Base-by-base conservation (phyloP, 2,329 filamentous ascomycete species). In the Penicillium sp. region DNA sequence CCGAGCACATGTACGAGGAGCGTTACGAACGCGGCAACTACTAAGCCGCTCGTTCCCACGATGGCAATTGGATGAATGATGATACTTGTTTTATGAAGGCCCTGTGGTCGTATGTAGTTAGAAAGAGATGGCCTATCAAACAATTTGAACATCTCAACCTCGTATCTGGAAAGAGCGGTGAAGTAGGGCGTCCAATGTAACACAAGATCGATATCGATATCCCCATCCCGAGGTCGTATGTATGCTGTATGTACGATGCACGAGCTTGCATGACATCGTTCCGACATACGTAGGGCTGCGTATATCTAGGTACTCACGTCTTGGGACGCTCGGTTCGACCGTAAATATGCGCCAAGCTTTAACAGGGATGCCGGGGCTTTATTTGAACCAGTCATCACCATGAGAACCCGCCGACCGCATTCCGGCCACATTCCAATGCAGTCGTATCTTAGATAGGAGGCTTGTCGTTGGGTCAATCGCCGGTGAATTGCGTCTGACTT, bases 1-100 rank as follows among this genome's bases (percentile, higher is more conserved):
- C 81, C 41, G 76, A 85, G 73, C 64, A 81, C 40, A 76, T 88
- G 70, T 89, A 89, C 69, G 82, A 88, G 34, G 65, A 84, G 63
- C 85, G 87, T 71, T 87, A 88, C 72, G 78, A 80, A 46, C 65
- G 69, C 33, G 66, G 72, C 57, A 70, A 78, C 40, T 68, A 72
- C 66, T 44, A 77, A 83, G 39, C 68, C 76, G 87, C 73, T 84
- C 44, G 44, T 33, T 13, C 29, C 25, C 21, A 23, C 15, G 15
- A 48, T 41, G 1, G 19, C 15, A 19, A 49, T 40, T 40, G 25
- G 19, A 57, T 41, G 41, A 53, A 41, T 56, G 49, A 57, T 34
- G 54, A 47, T 23, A 53, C 46, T 33, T 40, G 25, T 34, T 44
- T 44, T 43, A 44, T 36, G 29, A 43, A 31, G 5, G 13, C 23